A percentile compares a stretch with the other conserved stretches of the same genome.
phyloP scores from a whole-genome alignment of 106 monocot species.

The Phalaenopsis aphrodite region DNA sequence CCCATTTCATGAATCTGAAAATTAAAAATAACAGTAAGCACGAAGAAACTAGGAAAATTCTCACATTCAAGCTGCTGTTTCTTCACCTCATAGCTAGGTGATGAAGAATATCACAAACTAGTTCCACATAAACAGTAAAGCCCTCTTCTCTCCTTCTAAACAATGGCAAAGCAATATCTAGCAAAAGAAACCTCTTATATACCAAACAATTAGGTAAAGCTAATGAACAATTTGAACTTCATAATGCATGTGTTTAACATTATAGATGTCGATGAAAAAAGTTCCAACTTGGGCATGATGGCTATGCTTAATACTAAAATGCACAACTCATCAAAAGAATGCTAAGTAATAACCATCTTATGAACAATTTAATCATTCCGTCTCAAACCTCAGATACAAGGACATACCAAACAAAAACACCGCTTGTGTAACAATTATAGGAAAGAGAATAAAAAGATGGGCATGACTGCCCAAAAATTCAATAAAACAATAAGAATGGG shows the following conservation, averaged over 20 bases:
- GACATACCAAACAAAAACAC: neutral
- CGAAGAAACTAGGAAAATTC: neutral
- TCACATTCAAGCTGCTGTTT: neutral
- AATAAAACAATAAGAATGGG: neutral
- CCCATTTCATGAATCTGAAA: slow-evolving; percentile 88
- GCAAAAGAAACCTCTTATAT: neutral
- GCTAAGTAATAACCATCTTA: neutral
- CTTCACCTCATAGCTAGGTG: neutral
- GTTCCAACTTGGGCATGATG: neutral
- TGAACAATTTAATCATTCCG: neutral
- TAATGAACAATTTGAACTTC: neutral
- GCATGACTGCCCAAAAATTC: neutral
- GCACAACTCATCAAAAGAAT: neutral
- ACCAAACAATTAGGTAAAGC: neutral
- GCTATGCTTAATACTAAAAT: neutral
- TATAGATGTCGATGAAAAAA: neutral
- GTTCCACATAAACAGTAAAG: neutral
- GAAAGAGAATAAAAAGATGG: neutral
- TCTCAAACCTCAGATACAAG: neutral
- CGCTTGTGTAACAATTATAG: neutral
- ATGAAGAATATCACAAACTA: neutral
- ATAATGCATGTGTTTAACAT: too few species aligned
- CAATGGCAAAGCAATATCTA: neutral
- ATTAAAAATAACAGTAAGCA: slow-evolving; percentile 10
- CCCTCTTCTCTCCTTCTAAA: neutral